phyloP scores from a whole-genome alignment of 2,329 filamentous ascomycete genomes.

The Incumbomyces delicatus region DNA sequence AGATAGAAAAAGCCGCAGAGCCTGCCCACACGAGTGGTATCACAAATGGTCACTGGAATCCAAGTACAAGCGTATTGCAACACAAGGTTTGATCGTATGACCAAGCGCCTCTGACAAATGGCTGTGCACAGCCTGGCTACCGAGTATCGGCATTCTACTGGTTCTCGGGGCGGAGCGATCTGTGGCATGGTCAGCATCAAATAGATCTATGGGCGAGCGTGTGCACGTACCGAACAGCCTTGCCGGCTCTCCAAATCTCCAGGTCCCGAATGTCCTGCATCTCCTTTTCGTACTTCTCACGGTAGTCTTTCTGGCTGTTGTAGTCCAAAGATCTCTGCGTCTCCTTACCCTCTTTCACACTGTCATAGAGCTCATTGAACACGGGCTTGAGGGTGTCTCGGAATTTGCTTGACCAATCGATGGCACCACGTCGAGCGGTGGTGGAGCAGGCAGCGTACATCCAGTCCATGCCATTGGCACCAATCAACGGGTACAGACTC shows the following conservation, averaged over 20 bases:
- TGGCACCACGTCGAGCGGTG: slow-evolving; percentile 93
- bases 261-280: slow-evolving; percentile 96
- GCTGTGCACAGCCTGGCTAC: too few species aligned
- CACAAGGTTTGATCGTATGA: background rate
- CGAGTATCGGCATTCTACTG: slow-evolving; percentile 31
- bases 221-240: slow-evolving; percentile 70
- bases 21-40: slow-evolving; percentile 6
- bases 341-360: slow-evolving; percentile 83
- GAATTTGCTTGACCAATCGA: slow-evolving; percentile 96
- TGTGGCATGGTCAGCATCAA: slow-evolving; percentile 27
- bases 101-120: background rate
- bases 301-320: slow-evolving; percentile 93
- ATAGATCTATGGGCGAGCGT: slow-evolving; percentile 6
- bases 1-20: background rate
- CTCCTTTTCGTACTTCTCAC: slow-evolving; percentile 94
- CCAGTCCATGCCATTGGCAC: slow-evolving; percentile 98
- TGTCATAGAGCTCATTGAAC: slow-evolving; percentile 94
- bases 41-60: background rate
- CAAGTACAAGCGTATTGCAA: background rate
- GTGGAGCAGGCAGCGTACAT: slow-evolving; percentile 99
- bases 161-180: slow-evolving; percentile 76
- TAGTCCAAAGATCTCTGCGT: slow-evolving; percentile 94
- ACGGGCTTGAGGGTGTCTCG: slow-evolving; percentile 98
- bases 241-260: slow-evolving; percentile 98
- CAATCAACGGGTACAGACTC: slow-evolving; percentile 94